phyloP scores from a whole-genome alignment of 2,329 filamentous ascomycete genomes.

The Immersiporthe knoxdaviesiana region DNA sequence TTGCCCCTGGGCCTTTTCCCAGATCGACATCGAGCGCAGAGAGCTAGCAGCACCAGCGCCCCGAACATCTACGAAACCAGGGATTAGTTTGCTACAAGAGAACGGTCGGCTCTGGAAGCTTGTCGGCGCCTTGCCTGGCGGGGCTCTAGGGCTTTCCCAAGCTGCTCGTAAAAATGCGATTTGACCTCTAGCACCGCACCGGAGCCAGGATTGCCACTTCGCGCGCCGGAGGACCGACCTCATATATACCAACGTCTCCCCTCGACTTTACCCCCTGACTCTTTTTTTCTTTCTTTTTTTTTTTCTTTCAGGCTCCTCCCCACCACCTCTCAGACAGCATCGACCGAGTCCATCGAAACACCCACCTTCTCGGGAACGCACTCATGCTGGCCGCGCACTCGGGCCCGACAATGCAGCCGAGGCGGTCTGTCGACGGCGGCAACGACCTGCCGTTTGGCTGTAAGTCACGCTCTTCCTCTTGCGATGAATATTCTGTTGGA shows the following conservation, averaged over 20 bases:
- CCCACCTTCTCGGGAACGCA: slow-evolving; percentile 40
- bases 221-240: not conserved
- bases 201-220: not conserved
- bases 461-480: slow-evolving; percentile 50
- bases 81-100: no score
- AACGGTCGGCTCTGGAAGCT: not conserved
- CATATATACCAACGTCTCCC: not conserved
- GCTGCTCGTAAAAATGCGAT: not conserved
- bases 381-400: slow-evolving; percentile 61
- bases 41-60: not conserved
- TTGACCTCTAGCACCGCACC: not conserved
- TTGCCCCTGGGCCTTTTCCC: not conserved
- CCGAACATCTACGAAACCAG: not conserved
- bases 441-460: slow-evolving; percentile 66
- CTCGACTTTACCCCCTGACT: not conserved
- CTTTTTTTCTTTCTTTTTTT: not conserved
- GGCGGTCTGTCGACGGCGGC: slow-evolving; percentile 54
- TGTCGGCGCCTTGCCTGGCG: not conserved
- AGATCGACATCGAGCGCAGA: not conserved
- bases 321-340: not conserved
- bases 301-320: no score
- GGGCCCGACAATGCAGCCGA: slow-evolving; percentile 61
- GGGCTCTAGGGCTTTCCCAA: not conserved
- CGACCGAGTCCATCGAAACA: not conserved
- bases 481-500: no score